Base-by-base conservation (phyloP, 108 stramenopile genomes). In the Schizochytrium sp. region DNA sequence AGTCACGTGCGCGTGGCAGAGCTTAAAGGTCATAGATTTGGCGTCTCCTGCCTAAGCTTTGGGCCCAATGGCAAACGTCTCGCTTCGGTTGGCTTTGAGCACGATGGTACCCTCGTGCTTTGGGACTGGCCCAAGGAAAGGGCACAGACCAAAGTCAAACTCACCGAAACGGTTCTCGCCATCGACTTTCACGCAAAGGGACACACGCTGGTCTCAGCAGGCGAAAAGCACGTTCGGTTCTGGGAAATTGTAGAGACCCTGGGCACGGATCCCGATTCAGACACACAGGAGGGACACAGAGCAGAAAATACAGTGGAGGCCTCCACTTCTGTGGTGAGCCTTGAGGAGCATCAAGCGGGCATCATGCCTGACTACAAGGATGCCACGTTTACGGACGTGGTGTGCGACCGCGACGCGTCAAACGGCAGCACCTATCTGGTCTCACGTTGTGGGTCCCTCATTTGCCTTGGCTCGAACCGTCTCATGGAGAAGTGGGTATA, bases 11-110 rank as follows among this genome's bases (percentile, higher is more conserved):
- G 72, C 41, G 55, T 90, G 5, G 53, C 76, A 29, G 71, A 90
- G 43, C 89, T 92, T n/a, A 60, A 51, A 34, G 90, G 60, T 4
- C 92, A 92, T 58, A 83, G 89, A 51, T 87, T 87, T 48, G 92
- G 92, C 29, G 90, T 92, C 6, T 47, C 87, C 8, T 45, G 48
- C 63, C 21, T 92, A n/a, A 25, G 72, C 3, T 90, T 92, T 28
- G 51, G 88, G 41, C 89, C 89, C 28, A 23, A 18, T 25, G 12
- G 34, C 44, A 48, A 29, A 5, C 43, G 48, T 10, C 55, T 92
- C 5, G 92, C 89, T 4, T 89, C 88, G 21, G 71, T 88, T 44
- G 92, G 92, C 47, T 90, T 88, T 87, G 88, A 92, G 87, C 89
- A 88, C 58, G 92, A 92, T 71, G 5, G 48, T 28, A 87, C 59